These are phyloP conservation scores for Sporothrix dimorphospora DNA, from an alignment of 2,329 filamentous ascomycete genomes.

Conservation along the genomic window DNA sequence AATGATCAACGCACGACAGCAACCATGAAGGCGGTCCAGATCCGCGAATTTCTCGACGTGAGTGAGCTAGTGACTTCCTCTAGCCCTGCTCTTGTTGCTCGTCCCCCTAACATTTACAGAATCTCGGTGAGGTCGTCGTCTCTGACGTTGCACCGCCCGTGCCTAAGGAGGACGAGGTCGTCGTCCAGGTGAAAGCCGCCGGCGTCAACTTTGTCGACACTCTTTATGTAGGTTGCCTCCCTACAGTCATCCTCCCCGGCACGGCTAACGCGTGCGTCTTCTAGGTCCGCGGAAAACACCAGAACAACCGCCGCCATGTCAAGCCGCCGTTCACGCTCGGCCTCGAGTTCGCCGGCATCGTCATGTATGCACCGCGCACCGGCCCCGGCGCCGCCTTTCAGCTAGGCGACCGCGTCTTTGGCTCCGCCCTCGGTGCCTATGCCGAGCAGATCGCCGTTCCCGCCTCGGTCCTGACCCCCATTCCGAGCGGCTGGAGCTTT, in stretches of 20 bases:
- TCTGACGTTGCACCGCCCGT: slow-evolving; percentile 42
- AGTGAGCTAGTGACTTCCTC: not conserved
- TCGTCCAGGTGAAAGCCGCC: slow-evolving; percentile 55
- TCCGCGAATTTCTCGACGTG: slow-evolving; percentile 22
- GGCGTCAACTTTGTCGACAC: slow-evolving; percentile 64
- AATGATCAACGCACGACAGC: not conserved
- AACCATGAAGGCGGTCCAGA: slow-evolving; percentile 29
- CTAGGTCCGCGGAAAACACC: slow-evolving; percentile 58
- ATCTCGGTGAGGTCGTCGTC: slow-evolving; percentile 40
- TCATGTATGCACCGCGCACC: slow-evolving; percentile 45
- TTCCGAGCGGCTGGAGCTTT: slow-evolving; percentile 52
- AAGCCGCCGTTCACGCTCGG: slow-evolving; percentile 62
- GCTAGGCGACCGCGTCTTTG: slow-evolving; percentile 58
- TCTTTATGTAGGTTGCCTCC: slow-evolving; percentile 49
- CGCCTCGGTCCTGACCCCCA: slow-evolving; percentile 44
- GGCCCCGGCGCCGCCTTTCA: slow-evolving; percentile 40
- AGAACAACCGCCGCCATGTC: slow-evolving; percentile 61
- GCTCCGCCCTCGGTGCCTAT: slow-evolving; percentile 55
- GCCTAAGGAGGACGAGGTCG: slow-evolving; percentile 42
- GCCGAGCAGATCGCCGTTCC: slow-evolving; percentile 54
- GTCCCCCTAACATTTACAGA: not conserved
- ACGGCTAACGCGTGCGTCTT: not conserved
- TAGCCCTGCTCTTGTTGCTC: not conserved
- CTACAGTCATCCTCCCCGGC: too few species aligned
- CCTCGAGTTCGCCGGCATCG: slow-evolving; percentile 62